Conservation (phyloP, 2,329 filamentous ascomycete genomes). For the Daldinia sp. region DNA sequence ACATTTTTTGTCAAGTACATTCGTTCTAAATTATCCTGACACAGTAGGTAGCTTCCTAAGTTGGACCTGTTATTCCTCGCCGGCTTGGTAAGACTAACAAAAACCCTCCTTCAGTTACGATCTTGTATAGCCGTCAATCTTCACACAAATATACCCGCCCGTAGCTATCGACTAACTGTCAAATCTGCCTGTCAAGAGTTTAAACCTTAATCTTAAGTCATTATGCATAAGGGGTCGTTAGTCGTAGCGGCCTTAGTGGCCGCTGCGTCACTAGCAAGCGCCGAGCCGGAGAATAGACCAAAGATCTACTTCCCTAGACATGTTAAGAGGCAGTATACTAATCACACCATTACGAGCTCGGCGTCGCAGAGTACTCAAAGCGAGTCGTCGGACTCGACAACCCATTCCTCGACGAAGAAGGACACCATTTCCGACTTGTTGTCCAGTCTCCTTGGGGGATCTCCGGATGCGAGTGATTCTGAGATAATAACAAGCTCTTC, state of each 20-base stretch:
- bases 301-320: constrained; percentile 60
- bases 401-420: constrained; percentile 43
- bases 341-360: constrained; percentile 51
- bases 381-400: constrained; percentile 30
- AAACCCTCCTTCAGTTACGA: constrained; percentile 29
- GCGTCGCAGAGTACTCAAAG: constrained; percentile 43
- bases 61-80: constrained; percentile 4
- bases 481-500: constrained; percentile 17
- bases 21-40: constrained; percentile 59
- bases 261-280: constrained; percentile 53
- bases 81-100: constrained; percentile 39
- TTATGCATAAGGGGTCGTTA: constrained; percentile 50
- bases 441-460: constrained; percentile 37
- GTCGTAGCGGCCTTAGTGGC: constrained; percentile 55
- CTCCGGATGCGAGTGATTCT: constrained; percentile 22
- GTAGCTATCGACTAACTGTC: constrained; percentile 23
- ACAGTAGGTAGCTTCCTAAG: constrained; percentile 49
- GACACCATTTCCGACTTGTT: constrained; percentile 48
- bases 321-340: constrained; percentile 56
- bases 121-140: constrained; percentile 40
- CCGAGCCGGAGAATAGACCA: constrained; percentile 53
- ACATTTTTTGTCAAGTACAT: constrained; percentile 60
- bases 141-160: constrained; percentile 20
- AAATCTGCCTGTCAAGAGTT: constrained; percentile 31
- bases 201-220: constrained; percentile 39